A percentile compares a stretch with the other conserved stretches of the same genome.
Conservation (phyloP, 2,329 filamentous ascomycete genomes). For the Dothiorella sarmentorum region DNA sequence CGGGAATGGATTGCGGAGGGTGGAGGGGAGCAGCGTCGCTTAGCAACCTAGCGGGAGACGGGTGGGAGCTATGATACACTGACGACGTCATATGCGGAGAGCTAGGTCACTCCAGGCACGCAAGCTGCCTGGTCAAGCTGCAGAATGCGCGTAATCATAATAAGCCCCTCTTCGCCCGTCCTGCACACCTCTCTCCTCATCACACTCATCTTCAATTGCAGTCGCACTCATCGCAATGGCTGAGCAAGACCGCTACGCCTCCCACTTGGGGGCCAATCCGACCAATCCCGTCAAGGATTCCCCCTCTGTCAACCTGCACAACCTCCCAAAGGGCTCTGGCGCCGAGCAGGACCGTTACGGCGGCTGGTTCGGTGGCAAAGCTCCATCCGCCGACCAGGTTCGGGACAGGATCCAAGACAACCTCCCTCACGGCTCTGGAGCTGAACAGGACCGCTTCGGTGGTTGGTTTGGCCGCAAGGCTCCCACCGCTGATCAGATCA, state of each 20-base stretch:
- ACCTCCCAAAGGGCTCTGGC: conserved; percentile 14
- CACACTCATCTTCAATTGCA: neutral
- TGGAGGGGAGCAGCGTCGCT: neutral
- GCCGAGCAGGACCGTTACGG: conserved; percentile 19
- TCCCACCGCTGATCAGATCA: neutral
- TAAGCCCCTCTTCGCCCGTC: conserved; percentile 3
- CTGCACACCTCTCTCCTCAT: neutral
- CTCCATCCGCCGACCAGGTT: conserved; percentile 8
- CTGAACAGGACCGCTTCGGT: conserved; percentile 8
- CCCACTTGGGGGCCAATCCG: conserved; percentile 13
- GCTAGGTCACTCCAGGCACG: conserved; percentile 10
- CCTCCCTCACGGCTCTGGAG: neutral
- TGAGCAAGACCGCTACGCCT: conserved; percentile 19
- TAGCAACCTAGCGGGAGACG: neutral
- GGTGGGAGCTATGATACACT: conserved; percentile 16
- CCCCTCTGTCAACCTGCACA: conserved; percentile 9
- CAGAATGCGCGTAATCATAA: neutral
- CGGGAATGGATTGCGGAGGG: no score
- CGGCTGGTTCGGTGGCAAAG: conserved; percentile 10
- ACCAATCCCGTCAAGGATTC: conserved; percentile 13
- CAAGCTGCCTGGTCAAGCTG: conserved; percentile 3
- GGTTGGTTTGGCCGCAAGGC: conserved; percentile 14
- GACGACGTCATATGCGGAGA: conserved; percentile 15
- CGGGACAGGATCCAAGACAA: neutral
- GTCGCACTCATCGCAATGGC: conserved; percentile 15